Conservation (phyloP, 2,329 filamentous ascomycete genomes). For the Lecanicillium sp. region DNA sequence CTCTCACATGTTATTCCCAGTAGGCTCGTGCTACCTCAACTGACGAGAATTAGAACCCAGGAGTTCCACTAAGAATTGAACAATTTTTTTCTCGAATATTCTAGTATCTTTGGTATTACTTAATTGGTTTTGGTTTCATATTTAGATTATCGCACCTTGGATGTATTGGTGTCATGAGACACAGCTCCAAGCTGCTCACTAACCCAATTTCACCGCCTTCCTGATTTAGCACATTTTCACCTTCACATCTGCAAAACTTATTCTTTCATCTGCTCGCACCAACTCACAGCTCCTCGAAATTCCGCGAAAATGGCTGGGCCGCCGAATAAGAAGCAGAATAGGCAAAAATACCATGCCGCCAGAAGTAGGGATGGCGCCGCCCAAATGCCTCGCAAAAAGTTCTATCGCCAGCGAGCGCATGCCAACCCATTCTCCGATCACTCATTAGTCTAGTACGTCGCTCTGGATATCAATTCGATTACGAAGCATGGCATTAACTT, state of each 20-base stretch:
- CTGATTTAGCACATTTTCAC: background rate
- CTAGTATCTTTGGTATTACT: too few relatives aligned
- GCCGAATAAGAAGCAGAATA: slow-evolving; percentile 53
- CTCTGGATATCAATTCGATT: background rate
- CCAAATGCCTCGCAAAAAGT: slow-evolving; percentile 83
- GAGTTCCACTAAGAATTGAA: too few relatives aligned
- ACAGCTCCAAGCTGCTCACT: too few relatives aligned
- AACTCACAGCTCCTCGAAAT: background rate
- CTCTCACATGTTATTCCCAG: too few relatives aligned
- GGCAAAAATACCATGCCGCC: slow-evolving; percentile 54
- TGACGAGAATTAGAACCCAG: too few relatives aligned
- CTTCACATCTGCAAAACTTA: slow-evolving; percentile 3
- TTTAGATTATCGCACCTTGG: too few relatives aligned
- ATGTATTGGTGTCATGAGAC: too few relatives aligned
- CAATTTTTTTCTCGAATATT: too few relatives aligned
- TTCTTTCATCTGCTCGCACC: background rate
- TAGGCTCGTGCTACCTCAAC: too few relatives aligned
- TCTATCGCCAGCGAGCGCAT: slow-evolving; percentile 92
- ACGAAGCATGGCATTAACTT: slow-evolving; percentile 5
- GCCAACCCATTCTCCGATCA: slow-evolving; percentile 98
- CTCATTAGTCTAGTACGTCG: slow-evolving; percentile 70
- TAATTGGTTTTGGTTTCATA: too few relatives aligned
- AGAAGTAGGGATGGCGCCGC: slow-evolving; percentile 43
- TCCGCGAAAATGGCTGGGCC: slow-evolving; percentile 17
- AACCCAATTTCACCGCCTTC: slow-evolving; percentile 10